Conservation (phyloP, 768 basidiomycete genomes). For the Chalciporus sphaerocephalus region DNA sequence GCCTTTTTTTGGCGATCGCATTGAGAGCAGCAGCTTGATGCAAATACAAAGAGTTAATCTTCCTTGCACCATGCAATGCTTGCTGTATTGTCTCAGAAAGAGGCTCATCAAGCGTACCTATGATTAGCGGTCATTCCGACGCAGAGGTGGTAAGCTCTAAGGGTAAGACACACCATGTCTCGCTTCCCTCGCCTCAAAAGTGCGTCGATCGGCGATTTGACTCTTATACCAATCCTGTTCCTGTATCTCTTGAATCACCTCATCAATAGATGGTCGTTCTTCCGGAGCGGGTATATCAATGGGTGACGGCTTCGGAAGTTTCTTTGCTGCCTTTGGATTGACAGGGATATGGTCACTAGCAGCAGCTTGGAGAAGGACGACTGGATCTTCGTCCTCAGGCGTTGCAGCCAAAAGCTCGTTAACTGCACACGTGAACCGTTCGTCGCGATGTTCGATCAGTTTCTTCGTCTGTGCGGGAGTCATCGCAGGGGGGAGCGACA, state of each 20-base stretch:
- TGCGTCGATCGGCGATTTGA: constrained; percentile 61
- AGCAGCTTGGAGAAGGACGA: constrained; percentile 58
- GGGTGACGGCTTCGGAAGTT: constrained; percentile 4
- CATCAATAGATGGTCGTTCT: constrained; percentile 53
- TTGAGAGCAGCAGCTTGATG: constrained; percentile 73
- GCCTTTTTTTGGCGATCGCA: constrained; percentile 48
- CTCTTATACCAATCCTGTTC: constrained; percentile 61
- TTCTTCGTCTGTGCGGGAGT: constrained; percentile 60
- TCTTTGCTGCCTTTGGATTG: constrained; percentile 39
- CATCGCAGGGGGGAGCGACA: constrained; percentile 34
- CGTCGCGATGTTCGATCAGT: constrained; percentile 67
- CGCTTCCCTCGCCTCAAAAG: constrained; percentile 49
- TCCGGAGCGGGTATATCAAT: constrained; percentile 38
- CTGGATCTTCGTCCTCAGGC: constrained; percentile 52
- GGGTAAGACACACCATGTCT: constrained; percentile 40
- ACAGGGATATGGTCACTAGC: constrained; percentile 69
- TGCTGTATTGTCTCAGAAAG: constrained; percentile 53
- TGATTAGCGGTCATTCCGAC: neutral
- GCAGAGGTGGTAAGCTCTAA: neutral
- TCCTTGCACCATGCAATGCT: constrained; percentile 55
- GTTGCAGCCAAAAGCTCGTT: constrained; percentile 66
- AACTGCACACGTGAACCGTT: constrained; percentile 58
- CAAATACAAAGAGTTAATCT: constrained; percentile 59
- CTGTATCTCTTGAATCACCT: constrained; percentile 54
- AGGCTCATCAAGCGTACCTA: constrained; percentile 49